Percentiles rank a stretch among this genome's conserved stretches.
These are phyloP conservation scores for Penicillium simplicissimum DNA, from an alignment of 495 filamentous ascomycete genomes.

Conservation along the genomic window DNA sequence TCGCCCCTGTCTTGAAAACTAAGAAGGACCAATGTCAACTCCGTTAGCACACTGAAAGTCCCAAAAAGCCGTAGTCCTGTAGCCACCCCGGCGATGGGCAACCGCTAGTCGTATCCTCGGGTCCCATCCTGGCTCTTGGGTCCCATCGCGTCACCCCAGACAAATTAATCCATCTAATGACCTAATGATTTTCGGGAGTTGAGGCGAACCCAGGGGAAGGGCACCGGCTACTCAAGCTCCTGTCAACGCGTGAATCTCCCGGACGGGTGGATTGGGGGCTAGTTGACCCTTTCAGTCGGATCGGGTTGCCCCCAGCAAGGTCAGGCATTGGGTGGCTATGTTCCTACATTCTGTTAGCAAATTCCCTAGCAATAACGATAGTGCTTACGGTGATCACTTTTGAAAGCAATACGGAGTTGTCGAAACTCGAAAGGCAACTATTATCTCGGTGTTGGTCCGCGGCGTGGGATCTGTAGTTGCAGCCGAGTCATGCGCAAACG, in stretches of 20 bases:
- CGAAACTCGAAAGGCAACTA: not conserved
- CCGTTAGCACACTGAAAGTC: not conserved
- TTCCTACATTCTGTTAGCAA: not conserved
- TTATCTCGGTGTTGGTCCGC: not conserved
- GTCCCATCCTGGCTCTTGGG: constrained; percentile 1
- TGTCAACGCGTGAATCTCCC: constrained; percentile 32
- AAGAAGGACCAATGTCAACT: not conserved
- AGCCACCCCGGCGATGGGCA: not conserved
- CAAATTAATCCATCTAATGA: not conserved
- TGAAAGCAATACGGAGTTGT: not conserved
- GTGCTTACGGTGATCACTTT: not conserved
- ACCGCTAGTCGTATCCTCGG: not conserved
- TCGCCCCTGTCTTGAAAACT: not conserved
- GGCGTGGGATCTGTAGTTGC: constrained; percentile 2
- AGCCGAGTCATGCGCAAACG: constrained; percentile 11
- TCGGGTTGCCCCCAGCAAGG: not conserved
- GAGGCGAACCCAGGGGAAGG: constrained; percentile 21
- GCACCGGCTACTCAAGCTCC: constrained; percentile 23
- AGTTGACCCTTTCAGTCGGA: not conserved
- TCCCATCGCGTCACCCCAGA: not conserved
- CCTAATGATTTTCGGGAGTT: not conserved
- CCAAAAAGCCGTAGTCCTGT: not conserved
- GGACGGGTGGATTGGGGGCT: constrained; percentile 15
- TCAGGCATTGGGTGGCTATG: not conserved
- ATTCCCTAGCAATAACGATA: not conserved